These are phyloP conservation scores for Aspergillus fumigatus DNA, from an alignment of 2,329 filamentous ascomycete genomes.

Conservation along the genomic window DNA sequence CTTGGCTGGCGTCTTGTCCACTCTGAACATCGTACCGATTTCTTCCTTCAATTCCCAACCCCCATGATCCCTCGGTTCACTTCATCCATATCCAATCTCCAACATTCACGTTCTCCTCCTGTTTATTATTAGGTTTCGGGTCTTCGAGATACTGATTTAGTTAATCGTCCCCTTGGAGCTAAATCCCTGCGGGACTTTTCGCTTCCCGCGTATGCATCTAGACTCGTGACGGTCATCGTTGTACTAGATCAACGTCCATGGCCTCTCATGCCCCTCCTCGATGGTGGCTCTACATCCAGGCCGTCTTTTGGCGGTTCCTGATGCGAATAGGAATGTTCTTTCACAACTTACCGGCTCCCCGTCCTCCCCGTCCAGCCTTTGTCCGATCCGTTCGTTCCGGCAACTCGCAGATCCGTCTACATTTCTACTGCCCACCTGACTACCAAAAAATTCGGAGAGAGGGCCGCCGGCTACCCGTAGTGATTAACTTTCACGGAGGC, in stretches of 20 bases:
- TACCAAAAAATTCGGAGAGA: constrained; percentile 31
- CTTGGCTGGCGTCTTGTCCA: background rate
- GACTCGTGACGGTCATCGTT: background rate
- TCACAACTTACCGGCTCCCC: constrained; percentile 58
- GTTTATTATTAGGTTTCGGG: background rate
- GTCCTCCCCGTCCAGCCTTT: constrained; percentile 59
- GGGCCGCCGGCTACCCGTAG: constrained; percentile 50
- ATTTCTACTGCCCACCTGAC: constrained; percentile 56
- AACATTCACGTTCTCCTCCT: background rate
- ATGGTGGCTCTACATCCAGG: constrained; percentile 60
- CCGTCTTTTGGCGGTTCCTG: constrained; percentile 61
- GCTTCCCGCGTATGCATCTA: background rate
- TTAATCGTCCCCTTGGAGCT: background rate
- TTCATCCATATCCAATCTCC: background rate
- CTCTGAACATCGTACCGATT: background rate
- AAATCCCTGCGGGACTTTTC: background rate
- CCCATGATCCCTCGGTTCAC: background rate
- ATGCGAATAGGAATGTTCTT: constrained; percentile 67
- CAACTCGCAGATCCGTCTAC: constrained; percentile 49
- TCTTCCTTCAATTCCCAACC: background rate
- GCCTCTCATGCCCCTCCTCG: constrained; percentile 38
- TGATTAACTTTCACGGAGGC: constrained; percentile 62
- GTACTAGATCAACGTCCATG: constrained; percentile 18
- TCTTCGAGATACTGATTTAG: too few relatives aligned
- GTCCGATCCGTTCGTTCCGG: constrained; percentile 50